Evolutionary conservation across 2,329 filamentous ascomycete species (phyloP).

Genomic region (Teratosphaeria destructans): DNA sequence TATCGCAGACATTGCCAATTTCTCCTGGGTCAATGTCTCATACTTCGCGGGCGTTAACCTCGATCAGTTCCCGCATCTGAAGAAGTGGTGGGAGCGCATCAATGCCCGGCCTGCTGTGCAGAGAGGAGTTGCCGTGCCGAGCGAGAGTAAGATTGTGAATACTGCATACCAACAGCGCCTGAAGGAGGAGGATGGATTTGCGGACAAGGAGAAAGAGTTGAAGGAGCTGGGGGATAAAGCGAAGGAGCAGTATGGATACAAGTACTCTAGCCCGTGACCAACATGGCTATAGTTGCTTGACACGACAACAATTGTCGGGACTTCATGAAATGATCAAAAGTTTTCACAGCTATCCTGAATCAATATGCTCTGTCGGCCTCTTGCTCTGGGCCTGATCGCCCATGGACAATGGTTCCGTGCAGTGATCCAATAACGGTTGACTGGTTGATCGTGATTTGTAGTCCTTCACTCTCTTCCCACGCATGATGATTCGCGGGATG

Average conservation of each 20-base stretch:
- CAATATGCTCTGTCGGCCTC: too few relatives aligned
- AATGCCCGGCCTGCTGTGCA: conserved; percentile 33
- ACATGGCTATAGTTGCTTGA: not conserved
- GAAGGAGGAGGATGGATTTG: conserved; percentile 4
- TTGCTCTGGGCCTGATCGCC: too few relatives aligned
- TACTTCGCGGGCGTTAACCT: conserved; percentile 33
- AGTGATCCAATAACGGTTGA: too few relatives aligned
- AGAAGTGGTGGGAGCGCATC: conserved; percentile 36
- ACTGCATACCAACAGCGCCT: conserved; percentile 1
- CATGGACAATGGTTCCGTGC: too few relatives aligned
- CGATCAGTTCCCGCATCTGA: conserved; percentile 32
- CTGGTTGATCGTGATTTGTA: too few relatives aligned
- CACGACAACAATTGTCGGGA: not conserved
- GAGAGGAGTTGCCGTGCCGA: conserved; percentile 7
- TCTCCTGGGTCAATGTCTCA: conserved; percentile 34
- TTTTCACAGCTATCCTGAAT: too few relatives aligned
- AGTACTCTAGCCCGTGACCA: conserved; percentile 3
- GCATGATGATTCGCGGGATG: too few relatives aligned
- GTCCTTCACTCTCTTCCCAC: too few relatives aligned
- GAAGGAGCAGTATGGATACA: conserved; percentile 6
- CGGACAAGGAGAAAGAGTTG: conserved; percentile 4
- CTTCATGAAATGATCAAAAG: too few relatives aligned
- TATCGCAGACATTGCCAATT: conserved; percentile 38
- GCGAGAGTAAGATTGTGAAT: conserved; percentile 3
- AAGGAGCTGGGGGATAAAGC: conserved; percentile 2